Base-by-base conservation (phyloP, 139 green algal species). In the Zygnema circumcarinatum region DNA sequence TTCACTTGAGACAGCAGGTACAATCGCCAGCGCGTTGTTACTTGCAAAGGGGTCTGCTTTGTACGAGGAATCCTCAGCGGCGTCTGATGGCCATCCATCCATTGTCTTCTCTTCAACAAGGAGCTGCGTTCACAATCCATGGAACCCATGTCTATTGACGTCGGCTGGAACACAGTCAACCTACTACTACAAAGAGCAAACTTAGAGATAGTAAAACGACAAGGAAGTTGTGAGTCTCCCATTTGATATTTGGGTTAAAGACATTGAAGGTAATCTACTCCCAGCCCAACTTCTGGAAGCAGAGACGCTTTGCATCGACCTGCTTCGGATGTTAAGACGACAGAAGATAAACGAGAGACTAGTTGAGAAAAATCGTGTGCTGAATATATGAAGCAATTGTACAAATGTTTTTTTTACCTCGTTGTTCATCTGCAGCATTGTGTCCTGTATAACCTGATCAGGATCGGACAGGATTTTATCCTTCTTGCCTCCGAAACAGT, bases 21-120 rank as follows among this genome's bases (percentile, higher is more conserved):
- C 32, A 42, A 83, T 83, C 3, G 75, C 75, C 33, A 83, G 56
- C 54, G n/a, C 81, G 42, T 76, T 85, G 40, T 85, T 38, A 67
- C 2, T 78, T 78, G 40, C 42, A 36, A 3, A 36, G 75, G n/a
- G 33, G 7, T 53, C 25, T 16, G 7, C 38, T 16, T 56, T n/a
- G 25, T 36, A 7, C 2, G 33, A 2, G 20, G 29, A 32, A 32
- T 33, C 33, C 38, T 52, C 74, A 62, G 39, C 11, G 2, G 29
- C 74, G 2, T 32, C 74, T 52, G 29, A 35, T 32, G 31, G 74
- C 74, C 74, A 82, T 25, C 35, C 69, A 16, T 75, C 41, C 2
- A 7, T 67, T 74, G 29, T 36, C 41, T 85, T 85, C 41, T 87
- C 81, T 73, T 87, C 81, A 38, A 87, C 25, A 31, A 87, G 81